Evolutionary conservation across 139 green algal species (phyloP), one percentile per base, ranked within the genome.

Genomic region (Ettlia oleoabundans): DNA sequence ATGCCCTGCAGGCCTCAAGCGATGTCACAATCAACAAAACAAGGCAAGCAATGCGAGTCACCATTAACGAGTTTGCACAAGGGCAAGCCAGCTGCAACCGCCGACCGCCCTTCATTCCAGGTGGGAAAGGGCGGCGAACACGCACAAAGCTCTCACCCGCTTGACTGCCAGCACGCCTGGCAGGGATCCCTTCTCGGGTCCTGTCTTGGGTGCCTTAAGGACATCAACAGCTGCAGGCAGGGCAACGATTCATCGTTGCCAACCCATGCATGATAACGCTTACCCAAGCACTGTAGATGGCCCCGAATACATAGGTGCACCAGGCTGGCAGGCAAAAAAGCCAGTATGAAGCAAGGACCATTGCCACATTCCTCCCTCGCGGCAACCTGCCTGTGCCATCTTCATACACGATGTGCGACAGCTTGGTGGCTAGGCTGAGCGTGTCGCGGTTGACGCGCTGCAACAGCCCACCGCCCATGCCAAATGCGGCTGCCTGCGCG

Each of bases 401-500:
- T 21, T 80, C 79, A 67, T 95, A 96, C 42, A 91, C 88, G 32
- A 98, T 95, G 86, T 96, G 92, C 83, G 80, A 90, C 28, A 98
- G 91, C 89, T 98, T 98, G 73, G 94, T 97, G 40, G 94, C 95
- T 86, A 98, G 97, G 43, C 88, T 94, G 90, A 98, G 94, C 41
- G 95, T 97, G 90, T 98, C 95, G 18, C 95, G 89, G 89, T 97
- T 96, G 19, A 97, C 84, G 73, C 91, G 92, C 79, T 98, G 95
- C 84, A 98, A 91, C 76, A 98, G 88, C 4, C 95, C 95, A n/a
- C 94, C 94, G 0, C 95, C 95, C 95, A 98, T 98, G 83, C 95
- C 95, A 88, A 79, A 98, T 0, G 90, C 89, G 35, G 96, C 92
- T 53, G 90, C 92, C 82, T 90, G 83, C 78, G 80, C 21, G 7